Evolutionary conservation across 2,329 filamentous ascomycete genomes (phyloP), one percentile per base, ranked within the genome.

Genomic region (Cyphellophora attinorum): DNA sequence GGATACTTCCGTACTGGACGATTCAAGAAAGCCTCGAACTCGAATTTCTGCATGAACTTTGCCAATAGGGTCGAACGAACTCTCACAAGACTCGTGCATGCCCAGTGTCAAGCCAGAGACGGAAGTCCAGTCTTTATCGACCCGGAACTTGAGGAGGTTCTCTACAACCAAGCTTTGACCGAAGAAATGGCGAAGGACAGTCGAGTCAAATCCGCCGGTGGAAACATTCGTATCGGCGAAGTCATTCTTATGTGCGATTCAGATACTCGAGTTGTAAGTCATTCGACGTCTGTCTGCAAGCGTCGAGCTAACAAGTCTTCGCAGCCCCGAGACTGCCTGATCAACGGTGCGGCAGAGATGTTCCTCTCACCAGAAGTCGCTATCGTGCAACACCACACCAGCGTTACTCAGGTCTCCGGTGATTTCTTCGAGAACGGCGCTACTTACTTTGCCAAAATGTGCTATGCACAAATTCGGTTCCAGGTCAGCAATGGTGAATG

Each of bases 141-240:
- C 33, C 37, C 37, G 33, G 33, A 27, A 21, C 28, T 34, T 15
- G 37, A 39, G 27, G 37, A 39, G n/a, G 28, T 32, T 25, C 33
- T 39, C 15, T 55, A 54, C 37, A 33, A 49, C 31, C 45, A 49
- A 28, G 51, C 50, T 28, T 39, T 53, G 39, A 51, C 32, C 60
- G 69, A 27, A 68, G 75, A 14, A 12, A 60, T 76, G 19, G 60
- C 58, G 6, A 60, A 65, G 32, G 72, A 71, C 11, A 57, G 74
- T 25, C 64, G 36, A 38, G 35, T 37, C 70, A 72, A 47, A 64
- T 70, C 83, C 83, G 12, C 82, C 85, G n/a, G n/a, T 53, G 85
- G 84, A 44, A 85, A 91, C 58, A 81, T 93, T 48, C 82, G 85
- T 35, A 67, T 93, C 15, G 85, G 85, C 37, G 84, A 91, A 58